A percentile compares a stretch with the other conserved stretches of the same genome.
These are phyloP conservation scores for Hydrangea macrophylla DNA, from an alignment of 148 eudicot species.

Conservation along the genomic window DNA sequence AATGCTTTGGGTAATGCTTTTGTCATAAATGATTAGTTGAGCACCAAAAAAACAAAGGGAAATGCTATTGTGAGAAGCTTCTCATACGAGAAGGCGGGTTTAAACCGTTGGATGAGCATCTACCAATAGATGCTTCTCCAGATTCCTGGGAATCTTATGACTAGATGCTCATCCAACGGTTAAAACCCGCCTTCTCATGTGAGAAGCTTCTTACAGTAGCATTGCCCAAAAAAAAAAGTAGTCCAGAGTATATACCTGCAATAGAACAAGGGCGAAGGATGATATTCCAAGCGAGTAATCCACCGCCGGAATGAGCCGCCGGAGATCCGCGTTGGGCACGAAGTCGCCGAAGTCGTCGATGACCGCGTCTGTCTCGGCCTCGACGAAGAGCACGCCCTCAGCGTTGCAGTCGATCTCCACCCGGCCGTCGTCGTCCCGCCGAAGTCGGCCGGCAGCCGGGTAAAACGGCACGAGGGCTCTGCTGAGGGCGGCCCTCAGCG, in stretches of 20 bases:
- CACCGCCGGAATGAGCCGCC: slow-evolving; percentile 40
- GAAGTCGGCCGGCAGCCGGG: slow-evolving; percentile 49
- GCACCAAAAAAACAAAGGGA: too few relatives aligned
- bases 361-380: slow-evolving; percentile 33
- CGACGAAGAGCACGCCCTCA: slow-evolving; percentile 50
- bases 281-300: slow-evolving; percentile 39
- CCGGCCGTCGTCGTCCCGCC: slow-evolving; percentile 40
- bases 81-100: too few relatives aligned
- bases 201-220: too few relatives aligned
- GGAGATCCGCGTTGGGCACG: slow-evolving; percentile 40
- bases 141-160: too few relatives aligned
- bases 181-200: too few relatives aligned
- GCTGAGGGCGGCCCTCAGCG: slow-evolving; percentile 31
- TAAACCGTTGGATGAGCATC: too few relatives aligned
- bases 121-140: too few relatives aligned
- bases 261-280: slow-evolving; percentile 28
- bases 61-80: too few relatives aligned
- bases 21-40: too few relatives aligned
- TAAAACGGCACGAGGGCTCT: slow-evolving; percentile 40
- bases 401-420: slow-evolving; percentile 46
- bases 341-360: slow-evolving; percentile 51
- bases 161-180: too few relatives aligned
- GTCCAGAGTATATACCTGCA: slow-evolving; percentile 48
- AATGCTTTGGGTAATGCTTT: too few relatives aligned
- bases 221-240: too few relatives aligned